Conservation (phyloP, 2,329 filamentous ascomycete species). For the Epichloe hybrida region DNA sequence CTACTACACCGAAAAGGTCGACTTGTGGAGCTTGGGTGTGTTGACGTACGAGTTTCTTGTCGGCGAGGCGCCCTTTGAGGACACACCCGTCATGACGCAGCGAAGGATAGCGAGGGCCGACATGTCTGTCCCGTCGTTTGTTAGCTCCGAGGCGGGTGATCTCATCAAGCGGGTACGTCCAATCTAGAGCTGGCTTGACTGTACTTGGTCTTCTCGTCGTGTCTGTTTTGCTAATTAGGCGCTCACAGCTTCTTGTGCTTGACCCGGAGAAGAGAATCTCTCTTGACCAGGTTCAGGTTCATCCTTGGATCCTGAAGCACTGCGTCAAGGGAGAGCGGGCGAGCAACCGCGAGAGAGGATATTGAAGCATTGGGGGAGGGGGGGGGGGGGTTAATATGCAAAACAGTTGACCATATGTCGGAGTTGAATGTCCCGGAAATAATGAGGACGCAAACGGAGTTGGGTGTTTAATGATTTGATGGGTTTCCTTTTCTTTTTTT, state of each 20-base stretch:
- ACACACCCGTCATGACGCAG: slow-evolving; percentile 89
- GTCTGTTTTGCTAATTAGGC: slow-evolving; percentile 11
- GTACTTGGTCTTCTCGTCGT: neutral
- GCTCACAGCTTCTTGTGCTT: slow-evolving; percentile 65
- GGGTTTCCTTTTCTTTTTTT: neutral
- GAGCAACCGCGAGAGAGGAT: slow-evolving; percentile 33
- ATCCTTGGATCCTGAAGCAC: slow-evolving; percentile 96
- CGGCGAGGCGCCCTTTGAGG: slow-evolving; percentile 93
- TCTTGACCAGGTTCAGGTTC: slow-evolving; percentile 73
- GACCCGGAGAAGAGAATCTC: slow-evolving; percentile 89
- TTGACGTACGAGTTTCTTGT: slow-evolving; percentile 93
- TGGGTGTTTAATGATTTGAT: slow-evolving; percentile 5
- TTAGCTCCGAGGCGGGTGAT: slow-evolving; percentile 81
- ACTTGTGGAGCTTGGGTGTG: slow-evolving; percentile 90
- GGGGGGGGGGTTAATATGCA: neutral
- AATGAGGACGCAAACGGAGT: slow-evolving; percentile 3
- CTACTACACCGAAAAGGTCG: slow-evolving; percentile 89
- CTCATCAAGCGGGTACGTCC: slow-evolving; percentile 71
- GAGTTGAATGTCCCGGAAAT: slow-evolving; percentile 3
- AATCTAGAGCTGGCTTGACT: neutral
- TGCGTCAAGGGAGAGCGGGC: slow-evolving; percentile 55
- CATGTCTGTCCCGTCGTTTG: slow-evolving; percentile 83
- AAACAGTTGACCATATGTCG: slow-evolving; percentile 5
- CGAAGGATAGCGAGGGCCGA: slow-evolving; percentile 77
- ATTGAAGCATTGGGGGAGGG: slow-evolving; percentile 8